Evolutionary conservation across 2,329 filamentous ascomycete species (phyloP), one percentile per base, ranked within the genome.

Genomic region (Clonostachys chloroleuca): DNA sequence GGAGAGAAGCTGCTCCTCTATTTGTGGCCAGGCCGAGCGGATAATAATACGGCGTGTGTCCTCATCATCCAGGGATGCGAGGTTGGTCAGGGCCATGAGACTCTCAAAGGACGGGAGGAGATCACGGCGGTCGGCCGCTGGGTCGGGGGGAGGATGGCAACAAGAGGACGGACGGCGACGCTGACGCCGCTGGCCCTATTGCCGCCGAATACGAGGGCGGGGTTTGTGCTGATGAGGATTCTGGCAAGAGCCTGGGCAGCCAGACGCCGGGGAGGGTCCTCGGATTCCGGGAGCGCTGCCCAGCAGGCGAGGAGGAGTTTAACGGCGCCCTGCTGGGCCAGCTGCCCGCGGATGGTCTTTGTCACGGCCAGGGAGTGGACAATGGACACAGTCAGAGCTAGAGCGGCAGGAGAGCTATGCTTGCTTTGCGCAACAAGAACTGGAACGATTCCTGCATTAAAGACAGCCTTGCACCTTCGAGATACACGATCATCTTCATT

Each of bases 321-420:
- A 16, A 96, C 81, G 3, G 89, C 90, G n/a, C 94, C 94, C 73
- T 97, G 92, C 60, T 97, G 94, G 4, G 91, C 89, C 53, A 99
- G 83, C 43, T 81, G 77, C 1, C 90, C 88, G 12, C 94, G 83
- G 48, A 90, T 76, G 47, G 82, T 82, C 37, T 84, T 75, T n/a
- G 83, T 84, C 57, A 85, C 83, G 16, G 90, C 85, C 5, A 99
- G 72, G 0, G 89, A 83, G 51, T 89, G 80, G 34, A 97, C 70
- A 51, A 96, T 92, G 42, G 83, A 82, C 45, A 89, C 78, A 46
- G 87, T 84, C 30, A 95, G 81, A 14, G 81, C 76, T 9, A 92
- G 74, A 6, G 88, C 87, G 12, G 83, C 81, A 2, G 79, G 70
- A 1, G 89, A 91, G 39, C 85, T 81, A 51, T 81, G 81, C 58